Percentiles rank a stretch among this genome's conserved stretches.
phyloP scores from a whole-genome alignment of 139 green algal species.

The Pleodorina starrii region DNA sequence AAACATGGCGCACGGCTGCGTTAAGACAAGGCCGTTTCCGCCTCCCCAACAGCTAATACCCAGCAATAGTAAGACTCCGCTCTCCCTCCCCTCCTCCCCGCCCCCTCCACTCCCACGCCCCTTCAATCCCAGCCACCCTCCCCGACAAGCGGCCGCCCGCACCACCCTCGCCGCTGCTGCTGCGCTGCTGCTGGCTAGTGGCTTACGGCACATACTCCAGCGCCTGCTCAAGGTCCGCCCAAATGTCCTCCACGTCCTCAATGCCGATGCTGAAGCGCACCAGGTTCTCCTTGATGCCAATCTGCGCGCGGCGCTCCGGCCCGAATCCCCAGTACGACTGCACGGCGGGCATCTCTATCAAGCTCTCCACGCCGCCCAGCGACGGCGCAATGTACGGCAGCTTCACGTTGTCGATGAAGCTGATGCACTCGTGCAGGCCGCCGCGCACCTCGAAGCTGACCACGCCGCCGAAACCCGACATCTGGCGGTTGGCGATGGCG shows the following conservation, averaged over 20 bases:
- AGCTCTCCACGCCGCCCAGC: conserved; percentile 96
- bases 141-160: too few relatives aligned
- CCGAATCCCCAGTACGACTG: conserved; percentile 88
- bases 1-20: too few relatives aligned
- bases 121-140: too few relatives aligned
- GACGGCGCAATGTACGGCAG: conserved; percentile 99
- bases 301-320: conserved; percentile 87
- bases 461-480: conserved; percentile 96
- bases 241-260: conserved; percentile 96
- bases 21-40: too few relatives aligned
- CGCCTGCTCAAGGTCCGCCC: conserved; percentile 93
- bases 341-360: conserved; percentile 99
- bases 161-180: not conserved
- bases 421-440: conserved; percentile 45
- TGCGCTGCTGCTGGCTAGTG: not conserved
- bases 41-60: too few relatives aligned
- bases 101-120: too few relatives aligned
- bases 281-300: conserved; percentile 99
- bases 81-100: too few relatives aligned
- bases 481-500: conserved; percentile 92
- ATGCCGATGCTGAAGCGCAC: conserved; percentile 95
- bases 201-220: conserved; percentile 78
- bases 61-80: too few relatives aligned
- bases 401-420: conserved; percentile 91
- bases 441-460: conserved; percentile 77